These are phyloP conservation scores for Panicum hallii DNA, from an alignment of 202 grass and related monocot genomes.

Conservation along the genomic window DNA sequence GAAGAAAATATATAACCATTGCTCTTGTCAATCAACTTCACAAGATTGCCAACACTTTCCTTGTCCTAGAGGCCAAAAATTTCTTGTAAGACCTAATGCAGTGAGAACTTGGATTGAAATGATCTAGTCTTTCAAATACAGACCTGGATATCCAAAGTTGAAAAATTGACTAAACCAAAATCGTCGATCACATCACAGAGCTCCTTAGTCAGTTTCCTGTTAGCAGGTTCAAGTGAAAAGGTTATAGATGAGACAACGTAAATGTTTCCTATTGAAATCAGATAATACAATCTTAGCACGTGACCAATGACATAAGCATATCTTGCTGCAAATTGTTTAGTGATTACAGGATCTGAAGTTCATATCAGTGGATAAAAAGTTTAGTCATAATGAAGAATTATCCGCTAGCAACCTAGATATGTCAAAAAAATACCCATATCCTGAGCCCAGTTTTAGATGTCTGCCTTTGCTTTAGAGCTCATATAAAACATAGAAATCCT, in stretches of 20 bases:
- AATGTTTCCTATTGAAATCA: neutral
- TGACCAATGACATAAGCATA: neutral
- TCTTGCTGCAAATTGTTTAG: neutral
- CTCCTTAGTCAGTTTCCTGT: conserved; percentile 96
- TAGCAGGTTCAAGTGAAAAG: conserved; percentile 21
- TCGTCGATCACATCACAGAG: conserved; percentile 90
- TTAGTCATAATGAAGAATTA: neutral
- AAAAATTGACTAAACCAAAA: conserved; percentile 88
- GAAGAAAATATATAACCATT: conserved; percentile 94
- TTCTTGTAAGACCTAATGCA: conserved; percentile 25
- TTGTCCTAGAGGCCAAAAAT: conserved; percentile 66
- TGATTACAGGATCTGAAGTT: neutral
- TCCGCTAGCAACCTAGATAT: neutral
- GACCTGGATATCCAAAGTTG: conserved; percentile 93
- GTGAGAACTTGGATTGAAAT: conserved; percentile 29
- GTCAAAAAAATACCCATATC: conserved; percentile 20
- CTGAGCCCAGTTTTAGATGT: conserved; percentile 20
- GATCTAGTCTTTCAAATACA: conserved; percentile 31
- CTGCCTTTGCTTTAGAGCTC: neutral
- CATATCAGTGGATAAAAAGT: neutral
- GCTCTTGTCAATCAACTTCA: conserved; percentile 96
- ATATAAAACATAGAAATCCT: neutral
- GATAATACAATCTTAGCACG: conserved; percentile 26
- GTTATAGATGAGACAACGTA: conserved; percentile 22
- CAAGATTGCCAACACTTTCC: conserved; percentile 99